Percentiles rank a stretch among this genome's conserved stretches.
These are phyloP conservation scores for Juglanconis juglandina DNA, from an alignment of 2,329 filamentous ascomycete species.

Conservation along the genomic window DNA sequence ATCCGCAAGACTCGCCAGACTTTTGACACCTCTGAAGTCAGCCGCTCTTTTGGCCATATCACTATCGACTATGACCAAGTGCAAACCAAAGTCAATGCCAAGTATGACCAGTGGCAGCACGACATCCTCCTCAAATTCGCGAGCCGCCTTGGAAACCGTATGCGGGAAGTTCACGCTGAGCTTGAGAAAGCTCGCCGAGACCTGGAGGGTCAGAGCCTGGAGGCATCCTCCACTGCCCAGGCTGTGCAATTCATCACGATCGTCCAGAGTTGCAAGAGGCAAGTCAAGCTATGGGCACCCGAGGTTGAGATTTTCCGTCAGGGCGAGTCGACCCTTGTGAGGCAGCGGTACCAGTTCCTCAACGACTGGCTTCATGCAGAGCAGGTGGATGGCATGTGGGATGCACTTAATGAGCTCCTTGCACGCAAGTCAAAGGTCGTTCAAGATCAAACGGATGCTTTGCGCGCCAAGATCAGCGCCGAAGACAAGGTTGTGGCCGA, in stretches of 20 bases:
- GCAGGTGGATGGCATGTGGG: constrained; percentile 95
- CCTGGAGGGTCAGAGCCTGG: constrained; percentile 85
- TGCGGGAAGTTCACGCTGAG: constrained; percentile 88
- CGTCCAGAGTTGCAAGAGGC: constrained; percentile 92
- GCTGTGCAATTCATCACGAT: constrained; percentile 98
- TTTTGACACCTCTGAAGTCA: constrained; percentile 95
- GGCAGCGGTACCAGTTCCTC: constrained; percentile 91
- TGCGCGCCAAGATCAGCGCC: constrained; percentile 89
- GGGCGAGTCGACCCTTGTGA: constrained; percentile 85
- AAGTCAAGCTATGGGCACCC: constrained; percentile 89
- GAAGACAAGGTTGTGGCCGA: constrained; percentile 89
- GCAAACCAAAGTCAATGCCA: constrained; percentile 96
- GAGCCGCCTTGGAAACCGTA: constrained; percentile 78
- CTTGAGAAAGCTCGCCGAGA: constrained; percentile 87
- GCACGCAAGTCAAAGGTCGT: constrained; percentile 92
- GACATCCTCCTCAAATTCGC: constrained; percentile 95
- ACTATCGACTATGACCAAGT: constrained; percentile 98
- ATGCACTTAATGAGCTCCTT: constrained; percentile 85
- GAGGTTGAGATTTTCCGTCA: constrained; percentile 96
- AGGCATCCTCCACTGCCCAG: constrained; percentile 92
- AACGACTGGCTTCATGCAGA: constrained; percentile 93
- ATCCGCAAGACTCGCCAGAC: constrained; percentile 93
- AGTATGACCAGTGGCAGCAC: constrained; percentile 99
- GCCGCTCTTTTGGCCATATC: constrained; percentile 86
- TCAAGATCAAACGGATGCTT: constrained; percentile 89